Evolutionary conservation across 148 eudicot genomes (phyloP).

Genomic region (Persicaria maculosa): DNA sequence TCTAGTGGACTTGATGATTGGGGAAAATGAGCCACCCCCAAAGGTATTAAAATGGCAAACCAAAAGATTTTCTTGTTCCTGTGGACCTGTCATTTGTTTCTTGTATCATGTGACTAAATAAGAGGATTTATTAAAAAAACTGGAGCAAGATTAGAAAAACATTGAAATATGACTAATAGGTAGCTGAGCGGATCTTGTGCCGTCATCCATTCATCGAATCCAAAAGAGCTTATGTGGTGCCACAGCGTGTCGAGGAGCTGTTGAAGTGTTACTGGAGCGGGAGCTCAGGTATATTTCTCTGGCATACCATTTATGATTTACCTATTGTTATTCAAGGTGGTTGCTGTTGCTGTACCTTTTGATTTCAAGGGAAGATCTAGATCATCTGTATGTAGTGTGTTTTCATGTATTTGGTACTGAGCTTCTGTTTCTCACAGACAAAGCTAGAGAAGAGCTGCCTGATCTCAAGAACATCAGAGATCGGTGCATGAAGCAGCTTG

Average conservation of each 20-base stretch:
- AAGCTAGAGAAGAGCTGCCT: conserved; percentile 53
- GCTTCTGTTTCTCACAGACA: conserved; percentile 32
- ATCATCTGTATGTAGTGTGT: background rate
- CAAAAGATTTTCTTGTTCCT: too few species aligned
- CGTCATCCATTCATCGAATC: conserved; percentile 96
- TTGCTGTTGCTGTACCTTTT: background rate
- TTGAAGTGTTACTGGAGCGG: conserved; percentile 88
- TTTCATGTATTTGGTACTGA: background rate
- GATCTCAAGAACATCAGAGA: conserved; percentile 54
- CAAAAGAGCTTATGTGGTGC: conserved; percentile 90
- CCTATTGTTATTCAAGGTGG: background rate
- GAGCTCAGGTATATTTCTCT: conserved; percentile 47
- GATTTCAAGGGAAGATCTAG: background rate
- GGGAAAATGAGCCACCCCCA: conserved; percentile 91
- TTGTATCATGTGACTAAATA: too few species aligned
- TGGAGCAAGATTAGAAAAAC: too few species aligned
- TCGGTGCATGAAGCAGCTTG: conserved; percentile 61
- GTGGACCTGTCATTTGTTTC: too few species aligned
- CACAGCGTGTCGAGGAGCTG: conserved; percentile 88
- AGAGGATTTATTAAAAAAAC: too few species aligned
- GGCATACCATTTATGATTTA: too few species aligned
- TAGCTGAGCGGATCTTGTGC: conserved; percentile 67
- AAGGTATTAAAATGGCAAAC: conserved; percentile 35
- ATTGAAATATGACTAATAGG: conserved; percentile 28
- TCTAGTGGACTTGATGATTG: conserved; percentile 82